Base-by-base conservation (phyloP, 106 monocot genomes). In the Dendrobium chrysotoxum region DNA sequence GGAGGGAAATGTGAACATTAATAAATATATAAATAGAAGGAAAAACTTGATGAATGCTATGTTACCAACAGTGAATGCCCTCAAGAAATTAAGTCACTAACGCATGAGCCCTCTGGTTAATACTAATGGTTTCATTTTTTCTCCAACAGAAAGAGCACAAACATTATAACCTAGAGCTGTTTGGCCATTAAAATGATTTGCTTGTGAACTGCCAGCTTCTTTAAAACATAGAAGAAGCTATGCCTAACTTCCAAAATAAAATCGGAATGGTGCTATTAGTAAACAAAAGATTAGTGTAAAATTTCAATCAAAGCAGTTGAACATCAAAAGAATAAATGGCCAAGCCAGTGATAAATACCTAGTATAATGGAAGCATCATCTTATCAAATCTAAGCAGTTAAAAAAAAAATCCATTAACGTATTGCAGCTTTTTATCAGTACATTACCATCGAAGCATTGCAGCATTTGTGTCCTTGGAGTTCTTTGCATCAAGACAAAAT, bases 381-480 rank as follows among this genome's bases (percentile, higher is more conserved):
- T 41, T 42, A 72, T 44, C 2, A 80, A 61, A 18, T 73, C 53
- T 30, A 20, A 80, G 45, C 12, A 80, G 6, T 15, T 2, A 61
- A 76, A 80, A 31, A 16, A 77, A 15, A 12, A 80, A 26, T 71
- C 0, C 38, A 21, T 21, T 21, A 17, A 40, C 40, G n/a, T 74
- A 72, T 8, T 40, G 41, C 16, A 74, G 1, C 20, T 21, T 74
- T 72, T 50, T 47, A 26, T 16, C 12, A 76, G 28, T 50, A 47
- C 75, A 55, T 89, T 88, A 95, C 98, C 98, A 99, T 81, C 98
- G 81, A 72, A 99, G 94, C 98, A 99, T 99, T 47, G 98, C 98
- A 85, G 98, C 95, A 90, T 86, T 99, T 16, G 98, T 99, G 61
- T 95, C 98, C 76, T 93, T 95, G 26, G 95, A 93, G 74, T 99